A percentile compares a stretch with the other conserved stretches of the same genome.
These are phyloP conservation scores for Brettanomyces custersianus DNA, from an alignment of 805 yeast species.

Conservation along the genomic window DNA sequence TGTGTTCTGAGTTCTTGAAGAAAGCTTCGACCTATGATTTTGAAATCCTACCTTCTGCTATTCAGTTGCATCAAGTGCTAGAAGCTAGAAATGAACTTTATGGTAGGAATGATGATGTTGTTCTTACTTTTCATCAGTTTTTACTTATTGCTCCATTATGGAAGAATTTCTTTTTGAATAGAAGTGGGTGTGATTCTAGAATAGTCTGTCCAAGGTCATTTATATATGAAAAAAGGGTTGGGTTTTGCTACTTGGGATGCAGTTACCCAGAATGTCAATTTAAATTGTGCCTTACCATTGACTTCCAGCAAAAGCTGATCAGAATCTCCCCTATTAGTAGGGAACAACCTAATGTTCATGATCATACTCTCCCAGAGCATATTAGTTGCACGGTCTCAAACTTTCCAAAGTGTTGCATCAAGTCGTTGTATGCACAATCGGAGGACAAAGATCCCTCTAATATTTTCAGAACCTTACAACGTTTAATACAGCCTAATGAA, in stretches of 20 bases:
- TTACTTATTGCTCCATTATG: neutral
- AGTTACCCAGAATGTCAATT: neutral
- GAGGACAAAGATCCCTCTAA: too few relatives aligned
- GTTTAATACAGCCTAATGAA: too few relatives aligned
- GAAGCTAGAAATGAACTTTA: neutral
- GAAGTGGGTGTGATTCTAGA: neutral
- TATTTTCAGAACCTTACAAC: too few relatives aligned
- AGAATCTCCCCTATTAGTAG: too few relatives aligned
- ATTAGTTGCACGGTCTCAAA: neutral
- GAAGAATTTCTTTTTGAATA: neutral
- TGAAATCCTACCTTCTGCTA: neutral
- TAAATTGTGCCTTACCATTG: neutral
- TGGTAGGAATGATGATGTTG: neutral
- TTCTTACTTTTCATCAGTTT: neutral
- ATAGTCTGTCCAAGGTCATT: too few relatives aligned
- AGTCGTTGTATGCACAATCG: neutral
- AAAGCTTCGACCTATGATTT: neutral
- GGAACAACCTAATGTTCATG: neutral
- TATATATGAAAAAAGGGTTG: neutral
- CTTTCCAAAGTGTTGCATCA: neutral
- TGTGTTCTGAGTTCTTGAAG: too few relatives aligned
- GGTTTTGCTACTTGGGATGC: neutral
- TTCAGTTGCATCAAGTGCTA: neutral
- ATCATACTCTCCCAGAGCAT: neutral
- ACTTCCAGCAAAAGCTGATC: neutral